Percentiles rank a stretch among this genome's conserved stretches.
These are phyloP conservation scores for Moricandia moricandioides DNA, from an alignment of 345 rosid genomes.

Conservation along the genomic window DNA sequence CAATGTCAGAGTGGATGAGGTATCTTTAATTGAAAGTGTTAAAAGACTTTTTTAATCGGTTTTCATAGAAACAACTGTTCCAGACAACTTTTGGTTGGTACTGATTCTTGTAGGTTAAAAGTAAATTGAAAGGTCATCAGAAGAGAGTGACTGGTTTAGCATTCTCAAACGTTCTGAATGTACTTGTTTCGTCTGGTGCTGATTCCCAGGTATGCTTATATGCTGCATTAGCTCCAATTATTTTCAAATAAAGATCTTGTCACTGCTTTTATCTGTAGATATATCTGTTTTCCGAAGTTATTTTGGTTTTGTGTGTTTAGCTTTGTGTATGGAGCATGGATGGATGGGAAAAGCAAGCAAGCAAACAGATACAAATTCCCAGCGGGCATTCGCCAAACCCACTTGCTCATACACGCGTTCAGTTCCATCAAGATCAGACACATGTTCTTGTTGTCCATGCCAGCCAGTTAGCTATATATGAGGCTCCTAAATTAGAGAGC, in stretches of 20 bases:
- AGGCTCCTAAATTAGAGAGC: constrained; percentile 42
- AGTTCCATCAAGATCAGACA: constrained; percentile 45
- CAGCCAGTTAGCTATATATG: constrained; percentile 42
- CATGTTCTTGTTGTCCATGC: constrained; percentile 43
- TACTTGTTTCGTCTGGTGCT: constrained; percentile 81
- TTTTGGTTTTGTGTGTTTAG: constrained; percentile 34
- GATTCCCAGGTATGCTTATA: constrained; percentile 65
- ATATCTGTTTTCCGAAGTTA: not conserved
- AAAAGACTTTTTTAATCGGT: not conserved
- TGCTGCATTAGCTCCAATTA: not conserved
- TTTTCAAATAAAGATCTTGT: not conserved
- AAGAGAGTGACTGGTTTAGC: constrained; percentile 80
- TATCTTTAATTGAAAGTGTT: constrained; percentile 22
- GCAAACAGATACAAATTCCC: constrained; percentile 42
- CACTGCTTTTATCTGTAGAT: not conserved
- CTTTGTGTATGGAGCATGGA: constrained; percentile 75
- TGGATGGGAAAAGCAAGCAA: constrained; percentile 66
- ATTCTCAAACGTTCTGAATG: constrained; percentile 62
- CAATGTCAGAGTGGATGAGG: constrained; percentile 86
- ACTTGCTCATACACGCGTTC: constrained; percentile 44
- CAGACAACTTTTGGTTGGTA: constrained; percentile 10
- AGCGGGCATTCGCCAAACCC: constrained; percentile 36
- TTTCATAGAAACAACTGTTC: constrained; percentile 3
- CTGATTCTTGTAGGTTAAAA: constrained; percentile 53
- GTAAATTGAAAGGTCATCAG: constrained; percentile 78